Evolutionary conservation across 1,284 basidiomycete species (phyloP).

Genomic region (Malassezia caprae): DNA sequence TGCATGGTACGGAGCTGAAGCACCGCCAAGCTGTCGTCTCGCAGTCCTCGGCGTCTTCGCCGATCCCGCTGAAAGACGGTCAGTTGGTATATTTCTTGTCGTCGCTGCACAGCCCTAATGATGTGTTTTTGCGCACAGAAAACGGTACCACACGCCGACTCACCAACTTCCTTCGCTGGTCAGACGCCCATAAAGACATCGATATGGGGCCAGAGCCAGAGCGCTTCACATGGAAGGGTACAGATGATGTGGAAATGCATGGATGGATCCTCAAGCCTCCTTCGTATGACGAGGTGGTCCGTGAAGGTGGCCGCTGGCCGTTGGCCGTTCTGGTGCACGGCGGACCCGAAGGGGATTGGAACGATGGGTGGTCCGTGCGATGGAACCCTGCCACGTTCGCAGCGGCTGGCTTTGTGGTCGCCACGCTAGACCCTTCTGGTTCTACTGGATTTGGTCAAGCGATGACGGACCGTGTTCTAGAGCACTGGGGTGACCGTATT

Average conservation of each 20-base stretch:
- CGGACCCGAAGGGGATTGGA: conserved; percentile 36
- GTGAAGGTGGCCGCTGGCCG: conserved; percentile 9
- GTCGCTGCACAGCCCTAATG: conserved; percentile 16
- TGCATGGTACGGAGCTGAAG: background rate
- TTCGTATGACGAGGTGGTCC: conserved; percentile 11
- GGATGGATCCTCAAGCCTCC: conserved; percentile 26
- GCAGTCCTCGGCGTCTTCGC: conserved; percentile 4
- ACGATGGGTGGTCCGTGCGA: conserved; percentile 28
- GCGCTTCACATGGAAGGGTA: conserved; percentile 21
- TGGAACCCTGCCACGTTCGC: conserved; percentile 36
- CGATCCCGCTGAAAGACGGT: conserved; percentile 10
- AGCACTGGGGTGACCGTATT: conserved; percentile 31
- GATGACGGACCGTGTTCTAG: conserved; percentile 29
- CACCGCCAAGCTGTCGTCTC: conserved; percentile 7
- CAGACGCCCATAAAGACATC: conserved; percentile 11
- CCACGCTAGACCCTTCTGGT: conserved; percentile 32
- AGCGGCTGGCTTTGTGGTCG: conserved; percentile 27
- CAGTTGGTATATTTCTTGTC: conserved; percentile 11
- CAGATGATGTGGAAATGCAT: conserved; percentile 14
- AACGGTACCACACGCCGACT: background rate
- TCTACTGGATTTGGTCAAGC: conserved; percentile 31
- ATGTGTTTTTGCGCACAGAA: conserved; percentile 13
- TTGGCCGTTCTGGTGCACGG: conserved; percentile 32
- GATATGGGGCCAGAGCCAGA: conserved; percentile 23
- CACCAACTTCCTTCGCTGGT: conserved; percentile 12